Conservation (phyloP, 352 stramenopile genomes). For the Phytopythium kandeliae region DNA sequence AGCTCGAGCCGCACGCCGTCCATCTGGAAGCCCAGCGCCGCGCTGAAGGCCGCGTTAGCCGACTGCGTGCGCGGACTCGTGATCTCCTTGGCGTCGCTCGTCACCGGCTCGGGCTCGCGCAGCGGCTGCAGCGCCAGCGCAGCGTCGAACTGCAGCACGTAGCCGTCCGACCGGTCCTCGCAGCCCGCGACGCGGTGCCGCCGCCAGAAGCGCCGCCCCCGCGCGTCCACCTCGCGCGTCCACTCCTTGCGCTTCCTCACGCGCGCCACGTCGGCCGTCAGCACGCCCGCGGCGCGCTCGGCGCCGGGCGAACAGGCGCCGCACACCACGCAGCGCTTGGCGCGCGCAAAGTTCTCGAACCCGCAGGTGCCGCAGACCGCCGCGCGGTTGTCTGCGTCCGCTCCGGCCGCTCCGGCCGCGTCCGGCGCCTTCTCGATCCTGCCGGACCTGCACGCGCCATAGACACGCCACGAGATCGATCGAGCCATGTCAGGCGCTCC, state of each 20-base stretch:
- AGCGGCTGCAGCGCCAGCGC: conserved; percentile 5
- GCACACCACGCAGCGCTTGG: conserved; percentile 31
- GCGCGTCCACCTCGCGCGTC: conserved; percentile 28
- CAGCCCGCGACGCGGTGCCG: conserved; percentile 16
- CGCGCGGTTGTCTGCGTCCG: too few species aligned
- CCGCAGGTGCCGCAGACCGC: conserved; percentile 33
- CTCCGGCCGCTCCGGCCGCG: too few species aligned
- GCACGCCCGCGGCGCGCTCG: too few species aligned
- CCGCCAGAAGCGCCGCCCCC: conserved; percentile 33
- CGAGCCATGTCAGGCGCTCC: too few species aligned
- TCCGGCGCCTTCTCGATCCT: too few species aligned
- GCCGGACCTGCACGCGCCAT: too few species aligned
- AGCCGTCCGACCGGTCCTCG: conserved; percentile 19
- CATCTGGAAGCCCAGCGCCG: conserved; percentile 10
- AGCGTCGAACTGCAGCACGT: conserved; percentile 26
- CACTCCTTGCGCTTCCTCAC: conserved; percentile 37
- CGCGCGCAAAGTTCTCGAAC: conserved; percentile 44
- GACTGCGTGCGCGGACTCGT: conserved; percentile 6
- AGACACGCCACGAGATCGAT: not conserved
- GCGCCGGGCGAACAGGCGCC: not conserved
- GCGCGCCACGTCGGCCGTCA: too few species aligned
- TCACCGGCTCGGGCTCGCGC: conserved; percentile 23
- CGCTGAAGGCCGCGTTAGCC: conserved; percentile 6
- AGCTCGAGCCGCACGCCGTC: conserved; percentile 23
- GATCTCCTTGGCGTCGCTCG: conserved; percentile 7